These are phyloP conservation scores for Ceratobasidium sp. DNA, from an alignment of 1,284 basidiomycete species.

Conservation along the genomic window DNA sequence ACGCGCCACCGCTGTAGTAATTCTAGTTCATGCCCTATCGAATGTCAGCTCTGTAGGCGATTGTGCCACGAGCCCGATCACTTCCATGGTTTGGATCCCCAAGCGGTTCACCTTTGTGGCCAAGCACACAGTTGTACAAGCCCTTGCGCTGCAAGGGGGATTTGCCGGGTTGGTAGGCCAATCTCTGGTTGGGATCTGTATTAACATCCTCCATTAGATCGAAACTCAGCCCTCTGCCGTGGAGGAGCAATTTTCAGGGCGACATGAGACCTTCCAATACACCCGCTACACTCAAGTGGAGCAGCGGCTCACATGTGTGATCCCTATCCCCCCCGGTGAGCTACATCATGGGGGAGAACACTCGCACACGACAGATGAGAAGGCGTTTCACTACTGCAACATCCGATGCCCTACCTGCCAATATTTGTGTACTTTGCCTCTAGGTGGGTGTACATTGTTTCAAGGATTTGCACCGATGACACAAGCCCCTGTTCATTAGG, in stretches of 20 bases:
- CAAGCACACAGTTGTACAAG: conserved; percentile 52
- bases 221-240: conserved; percentile 63
- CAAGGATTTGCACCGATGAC: too few relatives aligned
- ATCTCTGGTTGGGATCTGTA: neutral
- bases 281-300: conserved; percentile 48
- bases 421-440: conserved; percentile 64
- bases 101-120: conserved; percentile 65
- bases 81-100: conserved; percentile 57
- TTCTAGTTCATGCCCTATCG: conserved; percentile 58
- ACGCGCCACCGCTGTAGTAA: conserved; percentile 16
- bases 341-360: conserved; percentile 57
- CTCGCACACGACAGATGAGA: conserved; percentile 55
- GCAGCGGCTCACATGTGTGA: conserved; percentile 58
- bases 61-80: conserved; percentile 59
- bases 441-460: conserved; percentile 51
- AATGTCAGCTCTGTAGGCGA: conserved; percentile 61
- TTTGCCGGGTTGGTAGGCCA: conserved; percentile 3
- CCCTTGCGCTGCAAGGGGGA: conserved; percentile 46
- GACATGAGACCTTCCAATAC: conserved; percentile 57
- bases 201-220: conserved; percentile 62
- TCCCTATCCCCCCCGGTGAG: conserved; percentile 56
- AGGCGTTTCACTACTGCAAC: conserved; percentile 61
- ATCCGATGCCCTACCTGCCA: conserved; percentile 61
- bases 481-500: conserved; percentile 52
- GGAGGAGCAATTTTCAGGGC: conserved; percentile 61